Percentiles rank a stretch among this genome's conserved stretches.
These are phyloP conservation scores for Diplodia sapinea DNA, from an alignment of 2,329 filamentous ascomycete species.

Conservation along the genomic window DNA sequence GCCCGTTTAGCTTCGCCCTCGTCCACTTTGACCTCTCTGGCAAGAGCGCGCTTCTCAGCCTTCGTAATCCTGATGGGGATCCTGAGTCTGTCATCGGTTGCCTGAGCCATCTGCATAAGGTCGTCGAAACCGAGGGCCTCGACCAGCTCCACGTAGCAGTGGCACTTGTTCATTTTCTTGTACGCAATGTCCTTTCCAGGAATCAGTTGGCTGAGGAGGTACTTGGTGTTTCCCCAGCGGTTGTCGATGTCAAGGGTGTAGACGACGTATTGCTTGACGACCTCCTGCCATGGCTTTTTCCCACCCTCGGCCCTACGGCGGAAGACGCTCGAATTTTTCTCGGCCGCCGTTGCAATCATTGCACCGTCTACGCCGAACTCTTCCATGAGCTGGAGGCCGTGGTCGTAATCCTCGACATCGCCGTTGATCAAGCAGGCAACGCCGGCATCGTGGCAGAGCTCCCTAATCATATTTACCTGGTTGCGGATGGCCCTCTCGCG, in stretches of 20 bases:
- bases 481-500: conserved; percentile 84
- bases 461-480: conserved; percentile 82
- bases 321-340: conserved; percentile 91
- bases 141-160: conserved; percentile 74
- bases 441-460: conserved; percentile 79
- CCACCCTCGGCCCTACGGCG: conserved; percentile 71
- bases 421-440: conserved; percentile 97
- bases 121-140: conserved; percentile 68
- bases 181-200: conserved; percentile 75
- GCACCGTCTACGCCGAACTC: conserved; percentile 90
- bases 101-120: conserved; percentile 67
- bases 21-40: conserved; percentile 3
- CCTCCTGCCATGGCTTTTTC: conserved; percentile 73
- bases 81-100: conserved; percentile 66
- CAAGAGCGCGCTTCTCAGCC: conserved; percentile 26
- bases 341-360: conserved; percentile 95
- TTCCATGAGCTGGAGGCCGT: conserved; percentile 72
- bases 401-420: conserved; percentile 77
- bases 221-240: conserved; percentile 91
- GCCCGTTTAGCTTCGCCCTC: conserved; percentile 8
- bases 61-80: conserved; percentile 23
- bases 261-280: conserved; percentile 76
- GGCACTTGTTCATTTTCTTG: conserved; percentile 66
- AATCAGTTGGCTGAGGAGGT: conserved; percentile 81
- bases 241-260: conserved; percentile 80